These are phyloP conservation scores for Pseudopediastrum boryanum DNA, from an alignment of 139 green algal genomes.

Conservation along the genomic window DNA sequence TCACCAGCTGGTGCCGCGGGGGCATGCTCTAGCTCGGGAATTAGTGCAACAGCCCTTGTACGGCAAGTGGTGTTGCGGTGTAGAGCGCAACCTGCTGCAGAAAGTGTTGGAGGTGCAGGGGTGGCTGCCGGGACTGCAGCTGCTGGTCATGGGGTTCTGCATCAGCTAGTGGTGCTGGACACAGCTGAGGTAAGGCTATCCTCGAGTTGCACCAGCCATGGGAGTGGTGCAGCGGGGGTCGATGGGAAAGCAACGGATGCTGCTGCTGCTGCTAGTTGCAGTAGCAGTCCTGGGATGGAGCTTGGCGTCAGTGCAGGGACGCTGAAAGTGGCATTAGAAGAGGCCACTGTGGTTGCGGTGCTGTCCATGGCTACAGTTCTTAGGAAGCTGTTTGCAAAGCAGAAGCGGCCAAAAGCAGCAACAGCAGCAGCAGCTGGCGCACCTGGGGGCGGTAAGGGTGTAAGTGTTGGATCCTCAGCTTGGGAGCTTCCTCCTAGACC, in stretches of 20 bases:
- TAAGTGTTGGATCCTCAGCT: no score
- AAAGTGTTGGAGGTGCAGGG: slow-evolving; percentile 13
- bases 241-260: no score
- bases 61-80: not conserved
- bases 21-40: not conserved
- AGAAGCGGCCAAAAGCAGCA: slow-evolving; percentile 15
- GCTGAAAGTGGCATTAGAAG: not conserved
- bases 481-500: no score
- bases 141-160: not conserved
- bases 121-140: not conserved
- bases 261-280: no score
- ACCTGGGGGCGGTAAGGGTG: not conserved
- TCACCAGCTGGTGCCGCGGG: not conserved
- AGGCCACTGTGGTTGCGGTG: no score
- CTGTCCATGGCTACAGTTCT: no score
- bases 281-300: not conserved
- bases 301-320: not conserved
- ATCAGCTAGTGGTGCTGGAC: slow-evolving; percentile 21
- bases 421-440: not conserved
- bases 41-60: not conserved
- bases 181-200: no score
- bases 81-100: not conserved
- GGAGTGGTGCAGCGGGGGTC: no score
- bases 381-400: no score
- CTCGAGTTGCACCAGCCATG: no score